A percentile compares a stretch with the other conserved stretches of the same genome.
These are phyloP conservation scores for Artemisia tridentata DNA, from an alignment of 129 eudicot genomes.

Conservation along the genomic window DNA sequence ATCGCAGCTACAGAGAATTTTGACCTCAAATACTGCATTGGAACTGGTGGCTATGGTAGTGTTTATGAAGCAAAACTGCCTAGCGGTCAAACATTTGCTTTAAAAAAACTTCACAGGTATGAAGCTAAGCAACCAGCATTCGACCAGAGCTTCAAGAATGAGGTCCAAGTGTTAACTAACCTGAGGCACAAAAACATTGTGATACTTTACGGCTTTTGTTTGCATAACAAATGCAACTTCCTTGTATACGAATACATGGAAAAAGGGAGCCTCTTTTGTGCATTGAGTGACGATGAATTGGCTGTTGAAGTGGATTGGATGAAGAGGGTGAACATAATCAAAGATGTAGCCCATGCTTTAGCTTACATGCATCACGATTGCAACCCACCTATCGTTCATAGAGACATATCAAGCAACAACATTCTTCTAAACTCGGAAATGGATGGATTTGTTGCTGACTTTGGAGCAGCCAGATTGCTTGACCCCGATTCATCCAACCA, in stretches of 20 bases:
- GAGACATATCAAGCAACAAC: constrained; percentile 44
- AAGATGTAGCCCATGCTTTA: constrained; percentile 37
- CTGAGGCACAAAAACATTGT: too few species aligned
- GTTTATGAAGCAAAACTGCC: constrained; percentile 36
- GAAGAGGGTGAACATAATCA: too few species aligned
- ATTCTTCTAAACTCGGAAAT: constrained; percentile 30
- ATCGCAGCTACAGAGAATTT: constrained; percentile 36
- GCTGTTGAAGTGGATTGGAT: too few species aligned
- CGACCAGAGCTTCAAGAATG: constrained; percentile 34
- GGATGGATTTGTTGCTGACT: constrained; percentile 38
- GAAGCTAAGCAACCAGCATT: constrained; percentile 28
- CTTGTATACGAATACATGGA: too few species aligned
- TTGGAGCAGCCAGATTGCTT: constrained; percentile 41
- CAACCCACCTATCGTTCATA: constrained; percentile 29
- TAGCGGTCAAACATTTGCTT: constrained; percentile 30
- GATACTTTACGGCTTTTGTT: constrained; percentile 44
- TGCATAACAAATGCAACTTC: constrained; percentile 26
- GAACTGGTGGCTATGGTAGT: constrained; percentile 40
- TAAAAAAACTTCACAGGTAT: constrained; percentile 39
- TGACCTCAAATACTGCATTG: constrained; percentile 39
- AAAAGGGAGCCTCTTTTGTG: too few species aligned
- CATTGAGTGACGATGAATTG: too few species aligned
- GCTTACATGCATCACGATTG: constrained; percentile 47
- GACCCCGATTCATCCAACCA: constrained; percentile 27
- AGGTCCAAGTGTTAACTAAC: too few species aligned